Evolutionary conservation across 257 asterid species (phyloP).

Genomic region (Fraxinus anomala): DNA sequence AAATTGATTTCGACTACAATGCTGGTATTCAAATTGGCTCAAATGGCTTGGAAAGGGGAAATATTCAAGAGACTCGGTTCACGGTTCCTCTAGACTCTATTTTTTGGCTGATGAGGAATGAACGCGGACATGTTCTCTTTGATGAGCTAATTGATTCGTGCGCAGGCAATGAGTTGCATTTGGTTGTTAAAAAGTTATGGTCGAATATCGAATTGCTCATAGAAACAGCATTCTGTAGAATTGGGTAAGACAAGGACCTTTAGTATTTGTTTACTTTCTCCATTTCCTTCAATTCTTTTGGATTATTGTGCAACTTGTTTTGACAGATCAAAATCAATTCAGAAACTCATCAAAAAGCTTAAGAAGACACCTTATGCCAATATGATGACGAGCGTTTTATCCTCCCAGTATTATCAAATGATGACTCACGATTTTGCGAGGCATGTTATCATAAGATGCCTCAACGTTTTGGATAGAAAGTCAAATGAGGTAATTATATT

Average conservation of each 20-base stretch:
- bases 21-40: neutral
- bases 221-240: constrained; percentile 25
- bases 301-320: neutral
- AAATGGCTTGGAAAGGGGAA: constrained; percentile 5
- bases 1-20: neutral
- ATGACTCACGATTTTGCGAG: constrained; percentile 28
- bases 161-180: constrained; percentile 15
- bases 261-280: neutral
- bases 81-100: neutral
- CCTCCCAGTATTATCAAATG: constrained; percentile 17
- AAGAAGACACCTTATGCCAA: constrained; percentile 29
- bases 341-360: constrained; percentile 28
- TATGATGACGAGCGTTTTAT: constrained; percentile 10
- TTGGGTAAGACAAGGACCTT: constrained; percentile 31
- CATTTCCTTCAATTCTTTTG: neutral
- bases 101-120: constrained; percentile 20
- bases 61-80: neutral
- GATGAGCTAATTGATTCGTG: constrained; percentile 20
- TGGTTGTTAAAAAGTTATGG: constrained; percentile 9
- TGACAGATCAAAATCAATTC: constrained; percentile 34
- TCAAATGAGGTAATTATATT: constrained; percentile 33
- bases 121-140: neutral
- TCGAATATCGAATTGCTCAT: neutral
- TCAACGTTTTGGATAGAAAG: constrained; percentile 19
- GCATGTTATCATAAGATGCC: constrained; percentile 30